Evolutionary conservation across 495 filamentous ascomycete species (phyloP).

Genomic region (Diplogelasinospora grovesii): DNA sequence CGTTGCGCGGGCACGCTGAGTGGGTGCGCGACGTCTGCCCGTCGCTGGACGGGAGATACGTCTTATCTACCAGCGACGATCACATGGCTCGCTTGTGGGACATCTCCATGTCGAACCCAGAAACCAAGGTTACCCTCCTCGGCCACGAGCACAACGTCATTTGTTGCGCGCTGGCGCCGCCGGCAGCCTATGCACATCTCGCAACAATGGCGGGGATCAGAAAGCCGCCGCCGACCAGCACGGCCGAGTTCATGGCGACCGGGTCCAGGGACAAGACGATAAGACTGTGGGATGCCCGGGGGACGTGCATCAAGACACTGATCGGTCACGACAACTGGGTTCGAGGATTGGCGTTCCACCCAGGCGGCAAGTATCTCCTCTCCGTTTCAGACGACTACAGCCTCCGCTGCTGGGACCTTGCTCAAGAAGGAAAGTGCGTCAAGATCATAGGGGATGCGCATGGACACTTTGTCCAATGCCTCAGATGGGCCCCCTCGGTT

Average conservation of each 20-base stretch:
- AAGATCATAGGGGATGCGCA: constrained; percentile 75
- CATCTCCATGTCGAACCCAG: constrained; percentile 56
- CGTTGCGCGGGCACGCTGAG: constrained; percentile 70
- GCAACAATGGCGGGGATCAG: constrained; percentile 77
- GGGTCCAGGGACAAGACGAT: constrained; percentile 89
- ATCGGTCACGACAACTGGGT: constrained; percentile 97
- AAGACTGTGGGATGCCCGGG: constrained; percentile 80
- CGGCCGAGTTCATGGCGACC: constrained; percentile 86
- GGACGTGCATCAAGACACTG: constrained; percentile 80
- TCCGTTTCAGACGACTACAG: constrained; percentile 87
- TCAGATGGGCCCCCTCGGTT: constrained; percentile 85
- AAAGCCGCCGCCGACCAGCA: constrained; percentile 64
- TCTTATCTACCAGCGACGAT: constrained; percentile 79
- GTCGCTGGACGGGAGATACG: constrained; percentile 73
- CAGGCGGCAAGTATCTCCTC: constrained; percentile 87
- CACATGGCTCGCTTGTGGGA: constrained; percentile 83
- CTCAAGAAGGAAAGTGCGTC: constrained; percentile 84
- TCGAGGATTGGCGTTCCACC: constrained; percentile 79
- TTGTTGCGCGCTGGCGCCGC: constrained; percentile 83
- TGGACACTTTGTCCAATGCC: constrained; percentile 78
- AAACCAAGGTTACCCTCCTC: constrained; percentile 72
- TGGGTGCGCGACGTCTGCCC: constrained; percentile 87
- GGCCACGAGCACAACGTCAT: constrained; percentile 88
- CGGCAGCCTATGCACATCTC: constrained; percentile 68
- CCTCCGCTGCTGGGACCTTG: constrained; percentile 89